These are phyloP conservation scores for Candida sp. DNA, from an alignment of 1,139 yeast genomes.

Conservation along the genomic window DNA sequence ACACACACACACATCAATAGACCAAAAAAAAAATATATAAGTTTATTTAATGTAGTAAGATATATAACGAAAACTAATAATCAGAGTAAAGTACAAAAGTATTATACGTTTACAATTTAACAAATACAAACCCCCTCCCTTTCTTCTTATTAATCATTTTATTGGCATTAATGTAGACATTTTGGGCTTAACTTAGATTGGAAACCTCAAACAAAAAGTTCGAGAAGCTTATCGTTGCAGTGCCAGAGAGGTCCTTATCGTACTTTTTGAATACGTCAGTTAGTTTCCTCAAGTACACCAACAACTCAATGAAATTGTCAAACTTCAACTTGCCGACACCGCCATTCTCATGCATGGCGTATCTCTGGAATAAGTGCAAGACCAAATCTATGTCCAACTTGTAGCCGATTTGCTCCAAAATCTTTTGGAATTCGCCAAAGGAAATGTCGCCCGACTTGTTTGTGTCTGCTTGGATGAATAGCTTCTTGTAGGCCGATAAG, in stretches of 20 bases:
- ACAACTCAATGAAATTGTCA: constrained; percentile 81
- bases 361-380: constrained; percentile 62
- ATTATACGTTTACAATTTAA: background rate
- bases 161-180: background rate
- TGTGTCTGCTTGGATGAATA: constrained; percentile 66
- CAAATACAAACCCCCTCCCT: background rate
- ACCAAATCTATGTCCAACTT: constrained; percentile 66
- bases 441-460: constrained; percentile 67
- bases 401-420: constrained; percentile 75
- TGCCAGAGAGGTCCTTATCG: constrained; percentile 77
- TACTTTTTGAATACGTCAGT: constrained; percentile 82
- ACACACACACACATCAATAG: too few species aligned
- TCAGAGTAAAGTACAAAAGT: background rate
- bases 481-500: constrained; percentile 70
- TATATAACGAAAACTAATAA: background rate
- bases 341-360: constrained; percentile 45
- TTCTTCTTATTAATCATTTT: background rate
- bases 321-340: constrained; percentile 67
- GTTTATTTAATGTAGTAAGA: background rate
- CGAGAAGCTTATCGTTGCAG: constrained; percentile 77
- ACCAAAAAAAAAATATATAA: background rate
- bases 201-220: constrained; percentile 74
- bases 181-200: constrained; percentile 23
- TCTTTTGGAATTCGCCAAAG: constrained; percentile 68
- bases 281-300: constrained; percentile 76